Conservation (phyloP, 208 protist species). For the Trypanosoma avium region DNA sequence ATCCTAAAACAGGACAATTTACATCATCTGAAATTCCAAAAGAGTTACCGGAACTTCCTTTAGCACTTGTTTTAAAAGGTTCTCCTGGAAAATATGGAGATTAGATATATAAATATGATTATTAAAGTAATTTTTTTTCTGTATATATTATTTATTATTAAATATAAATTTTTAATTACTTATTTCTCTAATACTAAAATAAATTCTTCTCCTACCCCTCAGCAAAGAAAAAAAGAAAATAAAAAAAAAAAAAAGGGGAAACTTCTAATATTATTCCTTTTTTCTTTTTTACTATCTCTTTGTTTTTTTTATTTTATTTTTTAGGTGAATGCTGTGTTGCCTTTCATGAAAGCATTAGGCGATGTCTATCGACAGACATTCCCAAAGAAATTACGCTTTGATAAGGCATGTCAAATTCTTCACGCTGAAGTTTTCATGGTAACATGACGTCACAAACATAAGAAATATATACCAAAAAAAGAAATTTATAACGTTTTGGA, state of each 20-base stretch:
- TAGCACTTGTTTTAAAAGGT: conserved; percentile 47
- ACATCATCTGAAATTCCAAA: conserved; percentile 9
- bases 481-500: conserved; percentile 64
- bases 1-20: conserved; percentile 59
- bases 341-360: conserved; percentile 51
- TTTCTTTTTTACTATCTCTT: background rate
- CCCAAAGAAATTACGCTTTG: conserved; percentile 79
- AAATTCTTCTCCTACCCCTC: no score
- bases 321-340: conserved; percentile 1
- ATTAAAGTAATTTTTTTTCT: no score
- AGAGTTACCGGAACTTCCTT: conserved; percentile 21
- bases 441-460: conserved; percentile 58
- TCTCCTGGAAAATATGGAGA: conserved; percentile 34
- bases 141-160: no score
- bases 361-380: conserved; percentile 76
- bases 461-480: conserved; percentile 71
- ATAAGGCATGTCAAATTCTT: conserved; percentile 75
- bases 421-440: conserved; percentile 75
- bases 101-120: no score
- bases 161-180: no score
- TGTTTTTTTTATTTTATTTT: conserved; percentile 9
- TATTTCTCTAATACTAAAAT: no score
- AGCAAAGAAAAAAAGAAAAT: no score
- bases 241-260: background rate
- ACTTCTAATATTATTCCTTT: background rate